Evolutionary conservation across 305 asterid species (phyloP).

Genomic region (Fraxinus floribunda): DNA sequence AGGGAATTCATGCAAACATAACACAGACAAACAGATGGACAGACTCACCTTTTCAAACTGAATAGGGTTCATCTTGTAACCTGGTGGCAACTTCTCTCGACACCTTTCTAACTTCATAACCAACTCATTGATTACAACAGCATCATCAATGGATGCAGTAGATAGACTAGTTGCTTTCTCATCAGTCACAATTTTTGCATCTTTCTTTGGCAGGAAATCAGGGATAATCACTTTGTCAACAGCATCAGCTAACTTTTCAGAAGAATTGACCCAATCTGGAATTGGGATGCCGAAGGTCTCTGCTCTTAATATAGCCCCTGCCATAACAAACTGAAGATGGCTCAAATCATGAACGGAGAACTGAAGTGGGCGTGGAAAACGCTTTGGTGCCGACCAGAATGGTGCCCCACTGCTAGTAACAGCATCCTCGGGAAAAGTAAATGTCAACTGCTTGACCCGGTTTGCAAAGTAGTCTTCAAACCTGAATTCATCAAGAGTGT

Average conservation of each 20-base stretch:
- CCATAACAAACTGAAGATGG: slow-evolving; percentile 36
- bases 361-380: slow-evolving; percentile 42
- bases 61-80: slow-evolving; percentile 46
- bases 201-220: slow-evolving; percentile 41
- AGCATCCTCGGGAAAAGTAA: slow-evolving; percentile 43
- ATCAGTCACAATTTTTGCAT: slow-evolving; percentile 40
- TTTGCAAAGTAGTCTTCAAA: slow-evolving; percentile 42
- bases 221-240: slow-evolving; percentile 37
- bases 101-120: slow-evolving; percentile 31
- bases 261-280: slow-evolving; percentile 36
- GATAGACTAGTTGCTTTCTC: slow-evolving; percentile 45
- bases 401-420: slow-evolving; percentile 38
- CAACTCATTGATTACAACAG: slow-evolving; percentile 31
- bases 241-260: slow-evolving; percentile 34
- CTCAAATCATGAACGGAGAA: slow-evolving; percentile 35
- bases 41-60: slow-evolving; percentile 42
- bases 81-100: slow-evolving; percentile 35
- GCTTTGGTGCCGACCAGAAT: slow-evolving; percentile 49
- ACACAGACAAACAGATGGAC: background rate
- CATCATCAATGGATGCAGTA: slow-evolving; percentile 40
- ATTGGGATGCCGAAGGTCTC: slow-evolving; percentile 44
- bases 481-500: slow-evolving; percentile 22
- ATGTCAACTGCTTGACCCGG: slow-evolving; percentile 42
- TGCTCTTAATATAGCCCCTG: slow-evolving; percentile 42
- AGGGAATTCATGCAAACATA: background rate